These are phyloP conservation scores for Amaranthus hypochondriacus DNA, from an alignment of 148 eudicot species.

Conservation along the genomic window DNA sequence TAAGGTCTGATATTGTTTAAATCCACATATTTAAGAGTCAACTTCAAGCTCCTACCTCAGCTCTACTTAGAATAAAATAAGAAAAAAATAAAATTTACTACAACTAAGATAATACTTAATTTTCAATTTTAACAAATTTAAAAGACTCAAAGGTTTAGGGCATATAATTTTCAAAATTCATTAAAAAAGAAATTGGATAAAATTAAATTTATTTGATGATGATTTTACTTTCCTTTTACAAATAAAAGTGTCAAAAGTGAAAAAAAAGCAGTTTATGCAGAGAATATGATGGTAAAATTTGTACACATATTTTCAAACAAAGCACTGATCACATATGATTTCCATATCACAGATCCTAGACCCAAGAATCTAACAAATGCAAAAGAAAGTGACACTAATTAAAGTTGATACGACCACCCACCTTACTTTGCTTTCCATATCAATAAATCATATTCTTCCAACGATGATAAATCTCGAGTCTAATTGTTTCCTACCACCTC, in stretches of 20 bases:
- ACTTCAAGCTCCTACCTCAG: too few species aligned
- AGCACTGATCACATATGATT: neutral
- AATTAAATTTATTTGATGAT: too few species aligned
- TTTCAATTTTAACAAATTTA: too few species aligned
- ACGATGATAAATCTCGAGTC: neutral
- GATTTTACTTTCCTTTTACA: too few species aligned
- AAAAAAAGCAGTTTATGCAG: neutral
- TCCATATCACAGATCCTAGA: neutral
- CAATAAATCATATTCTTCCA: neutral
- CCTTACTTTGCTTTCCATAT: neutral
- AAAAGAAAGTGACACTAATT: constrained; percentile 1
- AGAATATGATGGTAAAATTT: neutral
- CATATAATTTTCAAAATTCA: too few species aligned
- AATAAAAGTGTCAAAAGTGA: neutral
- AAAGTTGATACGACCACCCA: neutral
- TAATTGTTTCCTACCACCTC: neutral
- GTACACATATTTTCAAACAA: neutral
- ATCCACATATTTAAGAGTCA: too few species aligned
- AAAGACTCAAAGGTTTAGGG: too few species aligned
- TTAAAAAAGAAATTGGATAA: too few species aligned
- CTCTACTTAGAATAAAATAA: too few species aligned
- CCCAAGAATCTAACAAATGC: neutral
- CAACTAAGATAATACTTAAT: too few species aligned
- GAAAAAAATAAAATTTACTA: too few species aligned
- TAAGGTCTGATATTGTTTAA: too few species aligned